A percentile compares a stretch with the other conserved stretches of the same genome.
Conservation (phyloP, 2,329 filamentous ascomycete genomes). For the Fusarium duplospermum region DNA sequence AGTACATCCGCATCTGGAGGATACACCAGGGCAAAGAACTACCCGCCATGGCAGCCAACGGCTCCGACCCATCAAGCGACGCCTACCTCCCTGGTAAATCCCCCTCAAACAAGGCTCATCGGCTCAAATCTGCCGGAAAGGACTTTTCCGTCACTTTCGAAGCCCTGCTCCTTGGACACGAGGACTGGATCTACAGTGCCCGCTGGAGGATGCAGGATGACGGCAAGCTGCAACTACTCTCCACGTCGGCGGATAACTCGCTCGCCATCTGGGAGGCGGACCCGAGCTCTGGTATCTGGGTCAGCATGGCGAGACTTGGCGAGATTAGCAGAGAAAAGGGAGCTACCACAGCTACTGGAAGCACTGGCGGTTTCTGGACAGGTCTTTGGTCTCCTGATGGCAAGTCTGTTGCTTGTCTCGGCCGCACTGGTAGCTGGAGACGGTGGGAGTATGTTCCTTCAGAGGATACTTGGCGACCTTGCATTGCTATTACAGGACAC, state of each 20-base stretch:
- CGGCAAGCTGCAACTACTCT: constrained; percentile 77
- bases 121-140: constrained; percentile 69
- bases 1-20: constrained; percentile 95
- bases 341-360: constrained; percentile 95
- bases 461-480: constrained; percentile 79
- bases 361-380: constrained; percentile 95
- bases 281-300: constrained; percentile 86
- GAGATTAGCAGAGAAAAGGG: constrained; percentile 96
- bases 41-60: constrained; percentile 64
- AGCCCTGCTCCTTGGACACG: constrained; percentile 91
- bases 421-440: constrained; percentile 93
- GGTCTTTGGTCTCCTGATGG: constrained; percentile 90
- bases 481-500: constrained; percentile 84
- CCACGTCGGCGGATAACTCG: constrained; percentile 95
- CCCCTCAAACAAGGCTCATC: constrained; percentile 89
- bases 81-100: constrained; percentile 75
- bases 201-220: constrained; percentile 72
- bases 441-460: constrained; percentile 76
- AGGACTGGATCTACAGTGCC: constrained; percentile 97
- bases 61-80: constrained; percentile 67
- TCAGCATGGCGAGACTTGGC: constrained; percentile 85
- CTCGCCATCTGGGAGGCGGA: constrained; percentile 94
- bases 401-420: constrained; percentile 80
- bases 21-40: constrained; percentile 77
- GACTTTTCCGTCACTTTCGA: constrained; percentile 92